Base-by-base conservation (phyloP, 805 yeast species). In the Teunomyces kruisii region DNA sequence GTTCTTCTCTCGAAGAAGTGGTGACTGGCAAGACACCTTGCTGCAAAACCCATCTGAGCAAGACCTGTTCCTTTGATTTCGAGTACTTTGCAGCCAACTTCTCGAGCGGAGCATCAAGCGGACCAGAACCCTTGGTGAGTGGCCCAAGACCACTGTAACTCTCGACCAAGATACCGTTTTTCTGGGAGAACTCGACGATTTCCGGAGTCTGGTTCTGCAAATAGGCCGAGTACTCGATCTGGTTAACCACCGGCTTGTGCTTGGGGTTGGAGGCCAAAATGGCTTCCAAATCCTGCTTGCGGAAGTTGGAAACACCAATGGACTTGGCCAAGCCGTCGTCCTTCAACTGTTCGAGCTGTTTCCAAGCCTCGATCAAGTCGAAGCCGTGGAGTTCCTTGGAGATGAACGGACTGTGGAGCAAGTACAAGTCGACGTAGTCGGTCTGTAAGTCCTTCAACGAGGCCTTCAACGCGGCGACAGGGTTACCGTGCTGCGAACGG, bases 271-370 rank as follows among this genome's bases (percentile, higher is more conserved):
- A 51, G 28, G 67, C 61, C 39, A 76, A 55, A 10, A 83, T 55
- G 35, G 60, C 54, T 48, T 80, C 62, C 45, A 83, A 60, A 47
- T 75, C 74, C 26, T 67, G 68, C 2, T 71, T 70, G 7, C 74
- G 55, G 52, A 79, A 82, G 56, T 83, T 83, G 4, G 88, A 83
- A 38, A 83, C 84, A 41, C 84, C 84, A 54, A 80, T 79, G 51
- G 70, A 70, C 53, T 76, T 78, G 43, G 79, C 81, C 49, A 72
- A 72, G 4, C 87, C 87, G 13, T 74, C 75, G 32, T 73, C 74
- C 50, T 72, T 68, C 16, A 79, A 54, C 43, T 67, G 60, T 55
- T 81, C 83, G 65, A 78, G 49, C 17, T 68, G 61, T 36, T 68
- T 63, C 84, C 84, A 80, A 14, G 78, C 72, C 41, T 65, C 64